These are phyloP conservation scores for Wickerhamiella hasegawae DNA, from an alignment of 805 yeast species.

Conservation along the genomic window DNA sequence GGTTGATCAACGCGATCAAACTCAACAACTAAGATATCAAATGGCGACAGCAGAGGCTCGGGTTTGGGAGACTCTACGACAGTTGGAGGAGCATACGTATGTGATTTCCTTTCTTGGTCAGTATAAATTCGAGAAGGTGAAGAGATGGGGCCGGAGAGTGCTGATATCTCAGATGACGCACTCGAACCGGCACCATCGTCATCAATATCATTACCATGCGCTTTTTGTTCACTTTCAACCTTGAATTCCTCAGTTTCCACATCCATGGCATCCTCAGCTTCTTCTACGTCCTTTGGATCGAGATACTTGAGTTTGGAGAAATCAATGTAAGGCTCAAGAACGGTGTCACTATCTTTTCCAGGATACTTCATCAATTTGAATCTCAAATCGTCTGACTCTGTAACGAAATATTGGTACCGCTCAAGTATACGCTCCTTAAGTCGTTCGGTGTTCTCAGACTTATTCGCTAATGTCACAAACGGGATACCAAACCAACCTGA, in stretches of 20 bases:
- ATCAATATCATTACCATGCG: neutral
- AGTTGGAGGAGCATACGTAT: too few relatives aligned
- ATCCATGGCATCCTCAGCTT: too few relatives aligned
- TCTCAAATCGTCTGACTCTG: neutral
- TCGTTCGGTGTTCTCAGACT: too few relatives aligned
- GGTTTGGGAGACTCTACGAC: neutral
- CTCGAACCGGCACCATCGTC: neutral
- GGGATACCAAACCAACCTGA: conserved; percentile 53
- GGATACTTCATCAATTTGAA: neutral
- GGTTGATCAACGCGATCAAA: conserved; percentile 1
- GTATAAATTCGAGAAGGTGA: neutral
- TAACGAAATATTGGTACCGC: too few relatives aligned
- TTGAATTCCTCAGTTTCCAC: too few relatives aligned
- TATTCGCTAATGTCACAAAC: conserved; percentile 54
- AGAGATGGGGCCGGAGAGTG: neutral
- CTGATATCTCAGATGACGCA: neutral
- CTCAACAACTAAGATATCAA: conserved; percentile 9
- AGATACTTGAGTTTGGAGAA: neutral
- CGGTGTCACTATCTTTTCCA: neutral
- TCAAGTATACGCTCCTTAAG: too few relatives aligned
- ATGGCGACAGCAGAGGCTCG: neutral
- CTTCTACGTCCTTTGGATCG: neutral
- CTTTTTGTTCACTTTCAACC: neutral
- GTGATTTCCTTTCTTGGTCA: too few relatives aligned
- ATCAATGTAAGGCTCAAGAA: neutral